Percentiles rank a stretch among this genome's conserved stretches.
phyloP scores from a whole-genome alignment of 73 alveolate genomes.

The Paramecium biaurelia region DNA sequence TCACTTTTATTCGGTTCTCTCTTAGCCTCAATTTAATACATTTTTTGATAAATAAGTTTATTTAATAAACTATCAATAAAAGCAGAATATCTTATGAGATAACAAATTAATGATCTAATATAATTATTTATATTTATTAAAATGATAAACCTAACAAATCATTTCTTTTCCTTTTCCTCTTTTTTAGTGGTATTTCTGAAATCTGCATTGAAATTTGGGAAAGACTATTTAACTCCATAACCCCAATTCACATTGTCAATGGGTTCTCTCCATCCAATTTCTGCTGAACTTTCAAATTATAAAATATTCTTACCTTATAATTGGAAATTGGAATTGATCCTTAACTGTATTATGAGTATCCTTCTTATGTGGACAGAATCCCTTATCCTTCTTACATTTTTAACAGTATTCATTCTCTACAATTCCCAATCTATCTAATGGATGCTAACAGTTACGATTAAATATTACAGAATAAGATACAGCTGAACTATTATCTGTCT shows the following conservation, averaged over 20 bases:
- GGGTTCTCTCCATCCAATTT: conserved; percentile 59
- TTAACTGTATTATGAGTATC: not conserved
- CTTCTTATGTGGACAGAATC: conserved; percentile 58
- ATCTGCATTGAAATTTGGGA: conserved; percentile 6
- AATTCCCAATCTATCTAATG: conserved; percentile 51
- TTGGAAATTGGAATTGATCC: conserved; percentile 30
- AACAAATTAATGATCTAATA: not conserved
- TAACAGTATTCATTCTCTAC: conserved; percentile 59
- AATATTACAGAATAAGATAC: conserved; percentile 45
- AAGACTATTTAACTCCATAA: conserved; percentile 30
- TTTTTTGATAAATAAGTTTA: not conserved
- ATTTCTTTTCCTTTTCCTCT: not conserved
- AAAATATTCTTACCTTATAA: not conserved
- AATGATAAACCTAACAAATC: not conserved
- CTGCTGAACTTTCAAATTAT: not conserved
- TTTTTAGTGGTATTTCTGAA: not conserved
- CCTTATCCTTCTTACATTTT: conserved; percentile 56
- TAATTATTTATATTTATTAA: not conserved
- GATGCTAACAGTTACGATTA: conserved; percentile 39
- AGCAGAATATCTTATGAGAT: not conserved
- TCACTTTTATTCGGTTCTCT: conserved; percentile 37
- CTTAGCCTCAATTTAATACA: conserved; percentile 60
- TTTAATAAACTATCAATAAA: not conserved
- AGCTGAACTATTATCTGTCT: conserved; percentile 47
- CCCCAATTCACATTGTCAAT: conserved; percentile 58